Evolutionary conservation across 2,329 filamentous ascomycete genomes (phyloP).

Genomic region (Colletotrichum cordylinicola): DNA sequence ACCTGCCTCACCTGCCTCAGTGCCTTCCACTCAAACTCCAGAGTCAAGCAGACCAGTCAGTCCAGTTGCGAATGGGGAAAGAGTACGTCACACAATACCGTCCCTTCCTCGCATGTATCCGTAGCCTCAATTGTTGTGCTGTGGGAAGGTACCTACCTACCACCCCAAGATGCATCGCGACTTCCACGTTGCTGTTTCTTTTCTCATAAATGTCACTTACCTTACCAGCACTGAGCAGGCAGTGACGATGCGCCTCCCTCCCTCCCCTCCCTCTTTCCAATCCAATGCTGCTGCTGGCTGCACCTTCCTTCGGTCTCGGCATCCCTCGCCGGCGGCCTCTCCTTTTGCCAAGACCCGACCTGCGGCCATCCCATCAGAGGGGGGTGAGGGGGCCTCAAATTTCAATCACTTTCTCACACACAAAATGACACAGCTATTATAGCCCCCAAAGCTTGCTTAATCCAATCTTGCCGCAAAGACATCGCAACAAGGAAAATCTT

Average conservation of each 20-base stretch:
- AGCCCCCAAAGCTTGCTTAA: background rate
- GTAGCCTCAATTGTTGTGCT: background rate
- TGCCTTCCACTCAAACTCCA: no score
- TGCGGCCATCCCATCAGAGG: background rate
- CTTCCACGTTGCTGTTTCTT: background rate
- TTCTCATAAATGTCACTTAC: background rate
- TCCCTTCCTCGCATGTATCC: background rate
- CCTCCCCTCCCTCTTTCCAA: background rate
- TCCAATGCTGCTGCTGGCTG: background rate
- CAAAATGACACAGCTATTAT: background rate
- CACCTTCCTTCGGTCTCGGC: background rate
- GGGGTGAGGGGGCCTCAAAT: background rate
- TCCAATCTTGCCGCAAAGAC: background rate
- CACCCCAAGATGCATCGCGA: background rate
- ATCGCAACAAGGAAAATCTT: background rate
- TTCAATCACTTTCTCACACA: background rate
- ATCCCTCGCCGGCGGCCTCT: background rate
- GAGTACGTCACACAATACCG: background rate
- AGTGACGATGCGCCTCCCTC: background rate
- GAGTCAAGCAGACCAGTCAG: background rate
- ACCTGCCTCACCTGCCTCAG: no score
- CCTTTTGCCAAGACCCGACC: background rate
- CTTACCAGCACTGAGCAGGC: background rate
- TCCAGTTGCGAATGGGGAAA: background rate
- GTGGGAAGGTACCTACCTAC: background rate